Conservation (phyloP, 2,329 filamentous ascomycete genomes). For the Cladophialophora carrionii region DNA sequence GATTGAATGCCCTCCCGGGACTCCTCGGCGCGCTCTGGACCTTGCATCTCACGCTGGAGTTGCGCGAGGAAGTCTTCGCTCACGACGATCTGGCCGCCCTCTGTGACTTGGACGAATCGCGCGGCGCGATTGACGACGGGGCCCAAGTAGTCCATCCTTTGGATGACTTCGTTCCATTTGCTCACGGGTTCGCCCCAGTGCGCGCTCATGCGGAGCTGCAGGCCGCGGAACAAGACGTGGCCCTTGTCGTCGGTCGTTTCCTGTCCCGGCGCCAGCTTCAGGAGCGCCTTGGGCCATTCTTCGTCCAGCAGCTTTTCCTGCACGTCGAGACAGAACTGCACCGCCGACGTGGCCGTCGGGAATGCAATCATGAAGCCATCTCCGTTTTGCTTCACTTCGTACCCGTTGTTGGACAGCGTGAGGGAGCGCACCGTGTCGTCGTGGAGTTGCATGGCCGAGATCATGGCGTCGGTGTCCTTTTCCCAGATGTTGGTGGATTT, state of each 20-base stretch:
- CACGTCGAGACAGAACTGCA: constrained; percentile 36
- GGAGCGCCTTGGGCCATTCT: constrained; percentile 31
- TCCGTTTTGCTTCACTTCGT: constrained; percentile 38
- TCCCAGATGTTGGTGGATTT: constrained; percentile 38
- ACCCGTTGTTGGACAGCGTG: constrained; percentile 29
- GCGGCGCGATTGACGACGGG: constrained; percentile 37
- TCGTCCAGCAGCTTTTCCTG: constrained; percentile 35
- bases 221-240: constrained; percentile 33
- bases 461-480: constrained; percentile 32
- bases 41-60: constrained; percentile 27
- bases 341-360: constrained; percentile 28
- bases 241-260: constrained; percentile 28
- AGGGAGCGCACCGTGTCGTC: constrained; percentile 33
- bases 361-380: constrained; percentile 39
- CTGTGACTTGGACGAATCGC: constrained; percentile 35
- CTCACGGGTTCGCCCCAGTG: constrained; percentile 36
- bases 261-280: constrained; percentile 30
- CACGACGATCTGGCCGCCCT: constrained; percentile 35
- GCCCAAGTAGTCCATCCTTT: constrained; percentile 37
- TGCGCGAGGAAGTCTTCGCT: constrained; percentile 33
- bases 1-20: background rate
- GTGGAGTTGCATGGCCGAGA: constrained; percentile 34
- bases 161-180: constrained; percentile 36
- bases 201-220: constrained; percentile 34
- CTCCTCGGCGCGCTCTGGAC: background rate